Evolutionary conservation across 345 rosid species (phyloP).

Genomic region (Barbarea vulgaris): DNA sequence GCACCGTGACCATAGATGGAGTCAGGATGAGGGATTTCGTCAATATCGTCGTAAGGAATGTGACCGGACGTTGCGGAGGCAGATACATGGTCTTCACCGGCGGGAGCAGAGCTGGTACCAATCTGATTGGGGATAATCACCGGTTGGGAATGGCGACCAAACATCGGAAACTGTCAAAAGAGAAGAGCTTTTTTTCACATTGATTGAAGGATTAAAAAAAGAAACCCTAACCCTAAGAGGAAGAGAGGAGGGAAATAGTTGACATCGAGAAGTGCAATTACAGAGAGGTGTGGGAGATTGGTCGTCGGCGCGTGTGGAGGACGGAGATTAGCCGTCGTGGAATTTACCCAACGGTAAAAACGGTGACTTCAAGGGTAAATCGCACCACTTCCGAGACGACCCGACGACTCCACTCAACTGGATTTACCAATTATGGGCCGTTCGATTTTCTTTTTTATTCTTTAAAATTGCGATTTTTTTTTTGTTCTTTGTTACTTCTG

Average conservation of each 20-base stretch:
- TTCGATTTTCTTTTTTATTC: not conserved
- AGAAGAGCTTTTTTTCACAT: slow-evolving; percentile 26
- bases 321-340: slow-evolving; percentile 22
- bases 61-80: slow-evolving; percentile 49
- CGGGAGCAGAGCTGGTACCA: slow-evolving; percentile 44
- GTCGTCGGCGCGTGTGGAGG: slow-evolving; percentile 32
- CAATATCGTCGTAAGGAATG: slow-evolving; percentile 52
- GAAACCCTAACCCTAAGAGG: slow-evolving; percentile 31
- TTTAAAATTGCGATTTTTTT: too few relatives aligned
- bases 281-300: slow-evolving; percentile 12
- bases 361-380: slow-evolving; percentile 13
- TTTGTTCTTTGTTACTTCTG: not conserved
- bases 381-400: slow-evolving; percentile 22
- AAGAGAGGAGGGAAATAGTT: slow-evolving; percentile 16
- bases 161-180: slow-evolving; percentile 53
- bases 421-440: not conserved
- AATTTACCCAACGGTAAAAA: slow-evolving; percentile 24
- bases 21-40: slow-evolving; percentile 56
- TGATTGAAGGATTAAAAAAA: not conserved
- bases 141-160: slow-evolving; percentile 58
- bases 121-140: slow-evolving; percentile 55
- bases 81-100: slow-evolving; percentile 46
- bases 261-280: slow-evolving; percentile 24
- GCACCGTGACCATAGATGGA: slow-evolving; percentile 48
- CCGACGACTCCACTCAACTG: slow-evolving; percentile 20